phyloP scores from a whole-genome alignment of 495 filamentous ascomycete species.

The Tetracladium marchalianum region DNA sequence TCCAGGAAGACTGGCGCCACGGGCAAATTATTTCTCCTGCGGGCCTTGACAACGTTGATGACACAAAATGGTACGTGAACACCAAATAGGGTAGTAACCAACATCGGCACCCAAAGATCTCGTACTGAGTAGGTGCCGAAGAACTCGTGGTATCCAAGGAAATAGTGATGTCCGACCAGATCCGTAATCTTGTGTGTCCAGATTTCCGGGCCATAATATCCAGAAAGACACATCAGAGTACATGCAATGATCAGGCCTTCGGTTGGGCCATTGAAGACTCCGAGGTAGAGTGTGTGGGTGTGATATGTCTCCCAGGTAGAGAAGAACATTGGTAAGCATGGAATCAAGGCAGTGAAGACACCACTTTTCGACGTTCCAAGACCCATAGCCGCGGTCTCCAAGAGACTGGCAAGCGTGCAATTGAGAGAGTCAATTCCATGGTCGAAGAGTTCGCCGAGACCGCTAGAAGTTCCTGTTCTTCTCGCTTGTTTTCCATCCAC shows the following conservation, averaged over 20 bases:
- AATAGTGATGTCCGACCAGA: slow-evolving; percentile 44
- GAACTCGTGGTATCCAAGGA: slow-evolving; percentile 28
- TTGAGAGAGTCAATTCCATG: slow-evolving; percentile 98
- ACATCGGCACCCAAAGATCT: slow-evolving; percentile 79
- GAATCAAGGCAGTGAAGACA: slow-evolving; percentile 82
- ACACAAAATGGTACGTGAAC: slow-evolving; percentile 78
- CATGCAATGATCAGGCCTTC: slow-evolving; percentile 90
- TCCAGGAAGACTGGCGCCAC: slow-evolving; percentile 82
- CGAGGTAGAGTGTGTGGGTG: slow-evolving; percentile 93
- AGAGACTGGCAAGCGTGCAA: slow-evolving; percentile 82
- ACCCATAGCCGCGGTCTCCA: slow-evolving; percentile 87
- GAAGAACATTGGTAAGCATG: slow-evolving; percentile 96
- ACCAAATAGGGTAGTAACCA: slow-evolving; percentile 61
- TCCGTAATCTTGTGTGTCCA: slow-evolving; percentile 68
- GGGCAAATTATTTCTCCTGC: slow-evolving; percentile 61
- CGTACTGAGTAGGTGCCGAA: slow-evolving; percentile 33
- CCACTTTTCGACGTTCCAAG: slow-evolving; percentile 72
- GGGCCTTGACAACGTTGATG: slow-evolving; percentile 69
- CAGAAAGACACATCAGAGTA: slow-evolving; percentile 72
- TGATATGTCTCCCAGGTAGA: slow-evolving; percentile 99
- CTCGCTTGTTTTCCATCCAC: slow-evolving; percentile 96
- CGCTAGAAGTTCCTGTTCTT: slow-evolving; percentile 88
- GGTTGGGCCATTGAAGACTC: slow-evolving; percentile 94
- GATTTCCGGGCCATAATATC: slow-evolving; percentile 77
- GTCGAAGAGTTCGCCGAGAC: slow-evolving; percentile 92